Conservation (phyloP, 345 rosid species). For the Camelina hispida region DNA sequence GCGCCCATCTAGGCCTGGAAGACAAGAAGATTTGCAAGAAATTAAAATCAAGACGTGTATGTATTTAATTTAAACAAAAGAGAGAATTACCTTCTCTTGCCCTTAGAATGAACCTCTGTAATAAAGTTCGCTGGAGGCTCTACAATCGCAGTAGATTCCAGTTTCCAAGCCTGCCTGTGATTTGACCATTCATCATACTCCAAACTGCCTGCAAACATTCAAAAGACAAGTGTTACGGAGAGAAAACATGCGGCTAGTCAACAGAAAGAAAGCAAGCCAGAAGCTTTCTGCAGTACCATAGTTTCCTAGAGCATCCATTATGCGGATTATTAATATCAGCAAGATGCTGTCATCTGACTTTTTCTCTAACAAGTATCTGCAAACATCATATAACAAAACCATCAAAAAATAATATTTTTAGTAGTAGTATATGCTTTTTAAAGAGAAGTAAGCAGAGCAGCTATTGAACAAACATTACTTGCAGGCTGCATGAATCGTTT, state of each 20-base stretch:
- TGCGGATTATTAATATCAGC: conserved; percentile 79
- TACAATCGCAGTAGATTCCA: conserved; percentile 92
- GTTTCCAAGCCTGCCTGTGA: conserved; percentile 99
- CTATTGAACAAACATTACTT: conserved; percentile 62
- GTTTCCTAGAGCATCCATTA: conserved; percentile 94
- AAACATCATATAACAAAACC: conserved; percentile 31
- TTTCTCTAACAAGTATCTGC: conserved; percentile 85
- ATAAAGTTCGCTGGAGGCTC: conserved; percentile 97
- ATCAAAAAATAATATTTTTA: conserved; percentile 35
- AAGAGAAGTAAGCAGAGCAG: conserved; percentile 27
- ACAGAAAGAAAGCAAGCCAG: conserved; percentile 24
- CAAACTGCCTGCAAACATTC: conserved; percentile 68
- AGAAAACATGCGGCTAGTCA: conserved; percentile 26
- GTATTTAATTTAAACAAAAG: conserved; percentile 19
- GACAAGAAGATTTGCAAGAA: conserved; percentile 30
- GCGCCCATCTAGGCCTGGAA: conserved; percentile 98
- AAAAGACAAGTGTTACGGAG: conserved; percentile 18
- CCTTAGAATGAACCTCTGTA: conserved; percentile 77
- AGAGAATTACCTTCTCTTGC: conserved; percentile 78
- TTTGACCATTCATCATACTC: conserved; percentile 97
- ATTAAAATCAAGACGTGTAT: conserved; percentile 12
- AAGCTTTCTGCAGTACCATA: conserved; percentile 64
- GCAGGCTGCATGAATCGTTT: conserved; percentile 80
- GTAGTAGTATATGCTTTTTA: conserved; percentile 27
- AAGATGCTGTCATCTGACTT: conserved; percentile 99